Conservation (phyloP, 345 rosid species). For the Acer negundo region DNA sequence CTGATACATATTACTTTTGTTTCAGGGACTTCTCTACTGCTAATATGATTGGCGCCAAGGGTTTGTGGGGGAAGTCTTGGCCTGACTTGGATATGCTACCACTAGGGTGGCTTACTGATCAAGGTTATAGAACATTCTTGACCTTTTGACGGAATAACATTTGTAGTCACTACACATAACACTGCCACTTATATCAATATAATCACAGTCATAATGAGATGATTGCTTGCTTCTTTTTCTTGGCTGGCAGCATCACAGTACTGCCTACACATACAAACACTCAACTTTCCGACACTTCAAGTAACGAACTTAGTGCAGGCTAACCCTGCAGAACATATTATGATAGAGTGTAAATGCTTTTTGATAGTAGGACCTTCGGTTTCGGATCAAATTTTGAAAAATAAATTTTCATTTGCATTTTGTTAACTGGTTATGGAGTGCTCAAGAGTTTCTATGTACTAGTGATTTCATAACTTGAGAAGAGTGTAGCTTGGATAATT, state of each 20-base stretch:
- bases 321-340: neutral
- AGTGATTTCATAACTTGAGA: neutral
- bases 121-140: slow-evolving; percentile 42
- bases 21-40: slow-evolving; percentile 69
- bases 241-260: neutral
- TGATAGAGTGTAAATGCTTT: neutral
- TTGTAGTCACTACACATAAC: neutral
- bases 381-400: neutral
- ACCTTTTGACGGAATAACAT: neutral
- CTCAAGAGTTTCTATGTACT: neutral
- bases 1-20: slow-evolving; percentile 22
- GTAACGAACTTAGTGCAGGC: neutral
- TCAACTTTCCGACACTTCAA: neutral
- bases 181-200: neutral
- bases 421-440: neutral
- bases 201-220: slow-evolving; percentile 1
- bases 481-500: slow-evolving; percentile 2
- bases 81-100: slow-evolving; percentile 96
- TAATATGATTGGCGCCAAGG: slow-evolving; percentile 63
- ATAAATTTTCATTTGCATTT: neutral
- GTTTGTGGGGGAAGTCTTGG: slow-evolving; percentile 81
- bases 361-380: neutral
- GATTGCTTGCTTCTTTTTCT: slow-evolving; percentile 16
- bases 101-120: slow-evolving; percentile 89
- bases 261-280: neutral